Evolutionary conservation across 2,329 filamentous ascomycete genomes (phyloP), one percentile per base, ranked within the genome.

Genomic region (Sphaerulina populicola): DNA sequence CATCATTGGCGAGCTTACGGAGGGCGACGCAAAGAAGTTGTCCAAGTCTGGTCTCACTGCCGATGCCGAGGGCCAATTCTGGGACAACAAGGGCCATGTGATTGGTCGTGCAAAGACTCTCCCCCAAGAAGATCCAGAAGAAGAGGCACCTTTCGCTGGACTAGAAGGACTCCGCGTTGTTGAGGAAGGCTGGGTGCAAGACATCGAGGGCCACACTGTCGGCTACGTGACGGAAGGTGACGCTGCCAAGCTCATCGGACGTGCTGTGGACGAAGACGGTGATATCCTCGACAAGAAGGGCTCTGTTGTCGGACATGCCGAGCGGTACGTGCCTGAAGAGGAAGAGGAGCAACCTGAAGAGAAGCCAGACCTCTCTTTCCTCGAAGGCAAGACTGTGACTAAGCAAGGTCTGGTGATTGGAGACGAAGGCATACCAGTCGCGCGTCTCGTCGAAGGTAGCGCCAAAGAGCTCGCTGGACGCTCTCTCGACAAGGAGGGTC

Each of bases 401-500:
- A 76, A 76, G 67, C 66, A 71, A 47, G 74, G 74, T 51, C 69
- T 74, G 29, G 71, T 77, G 59, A 74, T 77, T 55, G 73, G 72
- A 40, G 70, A 73, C 42, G 71, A 75, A 51, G 72, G 72, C 38
- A 70, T 74, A 4, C 73, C 73, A n/a, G 66, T 79, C 54, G 85
- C 81, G 33, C 79, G 81, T 36, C 76, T 88, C 1, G 68, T 86
- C 15, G 82, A 87, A 63, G 85, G 85, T 11, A 79, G 83, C 54
- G 63, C 78, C 33, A 78, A 79, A 66, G 75, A 77, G 48, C 76
- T 88, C 38, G 69, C 80, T 8, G 84, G 84, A 27, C 80, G 79
- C 62, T 83, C 84, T 77, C 81, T 82, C 61, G 82, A 88, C 65
- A 84, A 81, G 67, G 71, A 86, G 29, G 85, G 85, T 33, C 79